Evolutionary conservation across 2,329 filamentous ascomycete genomes (phyloP).

Genomic region (Diaporthe ampelina): DNA sequence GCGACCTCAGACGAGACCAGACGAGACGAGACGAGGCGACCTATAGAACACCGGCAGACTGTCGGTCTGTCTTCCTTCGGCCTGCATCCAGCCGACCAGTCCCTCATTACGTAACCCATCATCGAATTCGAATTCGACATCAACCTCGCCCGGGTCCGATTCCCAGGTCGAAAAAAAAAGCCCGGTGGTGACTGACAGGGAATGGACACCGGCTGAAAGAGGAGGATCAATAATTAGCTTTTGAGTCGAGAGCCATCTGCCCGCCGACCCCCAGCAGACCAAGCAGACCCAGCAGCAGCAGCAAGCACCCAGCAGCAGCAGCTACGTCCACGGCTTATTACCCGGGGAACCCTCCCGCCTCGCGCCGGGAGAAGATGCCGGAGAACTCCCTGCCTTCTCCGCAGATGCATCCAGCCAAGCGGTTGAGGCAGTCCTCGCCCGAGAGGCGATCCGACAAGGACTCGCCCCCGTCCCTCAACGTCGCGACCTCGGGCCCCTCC

Average conservation of each 20-base stretch:
- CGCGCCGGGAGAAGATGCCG: constrained; percentile 54
- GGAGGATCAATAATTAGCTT: constrained; percentile 21
- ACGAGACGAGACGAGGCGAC: constrained; percentile 7
- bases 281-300: not conserved
- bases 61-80: constrained; percentile 2
- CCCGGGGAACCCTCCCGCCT: constrained; percentile 10
- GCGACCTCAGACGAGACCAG: constrained; percentile 12
- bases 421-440: constrained; percentile 68
- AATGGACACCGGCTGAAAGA: constrained; percentile 32
- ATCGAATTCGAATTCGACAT: not conserved
- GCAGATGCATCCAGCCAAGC: constrained; percentile 67
- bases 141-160: constrained; percentile 13
- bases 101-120: constrained; percentile 33
- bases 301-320: not conserved
- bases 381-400: constrained; percentile 64
- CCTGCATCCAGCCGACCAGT: constrained; percentile 14
- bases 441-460: constrained; percentile 51
- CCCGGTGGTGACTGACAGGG: constrained; percentile 13
- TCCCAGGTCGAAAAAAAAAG: not conserved
- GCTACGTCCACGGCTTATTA: not conserved
- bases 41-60: not conserved
- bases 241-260: constrained; percentile 8
- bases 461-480: constrained; percentile 56
- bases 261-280: not conserved
- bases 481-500: constrained; percentile 54